Evolutionary conservation across 495 filamentous ascomycete genomes (phyloP).

Genomic region (Neurospora intermedia): DNA sequence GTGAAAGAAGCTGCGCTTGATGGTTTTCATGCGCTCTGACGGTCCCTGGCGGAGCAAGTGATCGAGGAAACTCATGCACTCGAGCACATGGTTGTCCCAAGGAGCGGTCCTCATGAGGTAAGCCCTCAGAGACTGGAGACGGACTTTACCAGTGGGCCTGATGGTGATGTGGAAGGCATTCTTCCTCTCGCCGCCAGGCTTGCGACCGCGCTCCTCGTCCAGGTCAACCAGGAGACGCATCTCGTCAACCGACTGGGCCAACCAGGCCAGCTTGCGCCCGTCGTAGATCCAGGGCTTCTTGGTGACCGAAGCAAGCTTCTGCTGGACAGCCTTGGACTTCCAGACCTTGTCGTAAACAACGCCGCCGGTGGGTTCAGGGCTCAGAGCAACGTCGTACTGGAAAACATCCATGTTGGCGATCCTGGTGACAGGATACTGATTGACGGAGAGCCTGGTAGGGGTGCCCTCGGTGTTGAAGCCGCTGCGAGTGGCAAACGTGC

Average conservation of each 20-base stretch:
- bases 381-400: slow-evolving; percentile 73
- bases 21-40: slow-evolving; percentile 46
- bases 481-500: slow-evolving; percentile 27
- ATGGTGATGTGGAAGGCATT: slow-evolving; percentile 51
- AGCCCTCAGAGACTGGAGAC: slow-evolving; percentile 47
- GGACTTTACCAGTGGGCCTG: slow-evolving; percentile 46
- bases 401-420: slow-evolving; percentile 45
- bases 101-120: slow-evolving; percentile 51
- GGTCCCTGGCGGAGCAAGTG: slow-evolving; percentile 75
- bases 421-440: slow-evolving; percentile 56
- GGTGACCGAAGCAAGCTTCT: slow-evolving; percentile 27
- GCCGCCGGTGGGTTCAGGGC: slow-evolving; percentile 48
- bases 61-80: slow-evolving; percentile 83
- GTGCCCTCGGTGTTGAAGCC: slow-evolving; percentile 49
- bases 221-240: slow-evolving; percentile 50
- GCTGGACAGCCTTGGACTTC: slow-evolving; percentile 48
- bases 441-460: slow-evolving; percentile 49
- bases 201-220: slow-evolving; percentile 44
- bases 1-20: slow-evolving; percentile 77
- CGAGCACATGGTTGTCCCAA: slow-evolving; percentile 56
- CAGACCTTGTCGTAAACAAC: slow-evolving; percentile 60
- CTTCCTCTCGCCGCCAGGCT: slow-evolving; percentile 21
- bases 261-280: slow-evolving; percentile 68
- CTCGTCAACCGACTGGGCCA: slow-evolving; percentile 28
- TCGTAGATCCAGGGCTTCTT: slow-evolving; percentile 56